Evolutionary conservation across 1,284 basidiomycete genomes (phyloP).

Genomic region (Pseudozyma hubeiensis): DNA sequence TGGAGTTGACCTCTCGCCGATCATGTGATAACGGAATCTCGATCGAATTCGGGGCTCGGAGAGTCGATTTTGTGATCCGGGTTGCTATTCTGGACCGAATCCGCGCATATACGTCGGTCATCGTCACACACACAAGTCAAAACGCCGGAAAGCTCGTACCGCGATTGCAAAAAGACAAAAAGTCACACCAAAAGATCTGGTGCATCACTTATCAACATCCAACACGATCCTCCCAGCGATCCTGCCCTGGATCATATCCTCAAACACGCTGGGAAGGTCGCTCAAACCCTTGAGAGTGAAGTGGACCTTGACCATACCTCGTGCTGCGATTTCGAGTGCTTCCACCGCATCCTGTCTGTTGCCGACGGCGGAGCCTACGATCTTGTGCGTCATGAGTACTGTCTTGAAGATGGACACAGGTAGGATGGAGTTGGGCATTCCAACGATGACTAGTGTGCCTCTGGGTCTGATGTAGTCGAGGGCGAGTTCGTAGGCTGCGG

Average conservation of each 20-base stretch:
- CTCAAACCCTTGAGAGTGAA: slow-evolving; percentile 73
- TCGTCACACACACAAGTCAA: too few species aligned
- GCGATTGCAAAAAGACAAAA: too few species aligned
- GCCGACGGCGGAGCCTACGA: slow-evolving; percentile 82
- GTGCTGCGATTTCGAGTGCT: slow-evolving; percentile 78
- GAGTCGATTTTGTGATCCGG: too few species aligned
- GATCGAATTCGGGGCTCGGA: too few species aligned
- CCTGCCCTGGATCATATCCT: slow-evolving; percentile 73
- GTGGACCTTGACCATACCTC: slow-evolving; percentile 77
- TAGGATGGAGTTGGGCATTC: slow-evolving; percentile 75
- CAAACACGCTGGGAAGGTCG: slow-evolving; percentile 74
- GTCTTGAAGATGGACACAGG: slow-evolving; percentile 79
- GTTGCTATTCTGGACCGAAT: too few species aligned
- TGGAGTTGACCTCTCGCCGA: too few species aligned
- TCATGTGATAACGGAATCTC: too few species aligned
- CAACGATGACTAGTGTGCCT: slow-evolving; percentile 80
- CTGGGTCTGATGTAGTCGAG: slow-evolving; percentile 74
- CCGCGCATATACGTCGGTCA: too few species aligned
- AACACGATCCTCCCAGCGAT: slow-evolving; percentile 78
- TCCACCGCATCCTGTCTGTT: slow-evolving; percentile 62
- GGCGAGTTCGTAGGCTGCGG: slow-evolving; percentile 77
- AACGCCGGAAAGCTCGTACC: too few species aligned
- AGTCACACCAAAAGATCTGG: not conserved
- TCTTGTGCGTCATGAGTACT: slow-evolving; percentile 74
- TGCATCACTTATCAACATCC: slow-evolving; percentile 68